Percentiles rank a stretch among this genome's conserved stretches.
Evolutionary conservation across 2,329 filamentous ascomycete species (phyloP).

Genomic region (Torrubiellomyces zombiae): DNA sequence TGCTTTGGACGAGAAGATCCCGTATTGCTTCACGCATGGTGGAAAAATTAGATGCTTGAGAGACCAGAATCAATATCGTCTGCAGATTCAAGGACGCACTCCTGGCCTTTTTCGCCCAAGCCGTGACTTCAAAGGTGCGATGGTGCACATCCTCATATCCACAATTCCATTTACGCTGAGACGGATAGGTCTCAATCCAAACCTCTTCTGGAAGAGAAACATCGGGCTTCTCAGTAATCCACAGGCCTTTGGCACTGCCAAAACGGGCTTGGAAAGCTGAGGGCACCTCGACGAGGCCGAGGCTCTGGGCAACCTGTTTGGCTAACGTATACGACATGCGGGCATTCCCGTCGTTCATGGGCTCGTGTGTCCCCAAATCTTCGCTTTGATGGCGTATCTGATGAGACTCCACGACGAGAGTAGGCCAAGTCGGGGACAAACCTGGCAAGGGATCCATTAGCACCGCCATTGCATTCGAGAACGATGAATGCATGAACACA

Average conservation of each 20-base stretch:
- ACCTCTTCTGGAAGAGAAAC: constrained; percentile 21
- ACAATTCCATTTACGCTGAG: constrained; percentile 52
- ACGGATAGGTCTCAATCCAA: constrained; percentile 51
- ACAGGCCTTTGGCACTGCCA: constrained; percentile 59
- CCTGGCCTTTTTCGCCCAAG: constrained; percentile 13
- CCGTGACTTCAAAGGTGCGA: constrained; percentile 49
- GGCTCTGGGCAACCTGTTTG: constrained; percentile 26
- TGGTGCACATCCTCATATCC: constrained; percentile 30
- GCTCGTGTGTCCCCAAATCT: constrained; percentile 21
- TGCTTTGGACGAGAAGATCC: constrained; percentile 27
- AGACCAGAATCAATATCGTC: constrained; percentile 50
- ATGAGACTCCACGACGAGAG: constrained; percentile 24
- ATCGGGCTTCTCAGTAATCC: constrained; percentile 42
- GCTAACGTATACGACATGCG: constrained; percentile 46
- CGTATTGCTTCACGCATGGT: constrained; percentile 32
- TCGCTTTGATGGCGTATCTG: constrained; percentile 25
- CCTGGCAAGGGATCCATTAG: constrained; percentile 17
- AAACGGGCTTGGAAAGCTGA: constrained; percentile 54
- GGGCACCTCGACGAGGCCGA: constrained; percentile 38
- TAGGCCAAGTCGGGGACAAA: constrained; percentile 32
- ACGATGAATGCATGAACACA: too few relatives aligned
- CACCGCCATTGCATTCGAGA: not conserved
- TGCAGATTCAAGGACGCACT: constrained; percentile 47
- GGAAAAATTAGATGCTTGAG: constrained; percentile 30
- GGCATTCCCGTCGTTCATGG: constrained; percentile 53